Conservation (phyloP, 129 eudicot species). For the Logfia minima region DNA sequence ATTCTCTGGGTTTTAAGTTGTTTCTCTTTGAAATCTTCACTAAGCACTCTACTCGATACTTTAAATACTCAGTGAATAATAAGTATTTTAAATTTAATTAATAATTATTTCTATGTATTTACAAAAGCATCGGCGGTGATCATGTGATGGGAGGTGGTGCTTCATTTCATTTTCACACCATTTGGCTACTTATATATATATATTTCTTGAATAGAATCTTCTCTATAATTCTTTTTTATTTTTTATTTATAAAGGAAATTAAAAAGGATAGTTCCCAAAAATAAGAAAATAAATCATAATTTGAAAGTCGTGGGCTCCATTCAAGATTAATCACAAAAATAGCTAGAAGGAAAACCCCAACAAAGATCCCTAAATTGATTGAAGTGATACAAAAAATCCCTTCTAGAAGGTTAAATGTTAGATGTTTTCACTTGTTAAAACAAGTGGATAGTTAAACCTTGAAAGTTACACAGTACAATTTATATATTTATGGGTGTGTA, state of each 20-base stretch:
- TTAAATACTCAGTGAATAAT: constrained; percentile 13
- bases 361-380: background rate
- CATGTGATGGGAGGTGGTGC: constrained; percentile 62
- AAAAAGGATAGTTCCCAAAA: background rate
- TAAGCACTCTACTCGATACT: constrained; percentile 29
- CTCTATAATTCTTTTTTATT: background rate
- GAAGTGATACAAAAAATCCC: background rate
- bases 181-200: constrained; percentile 4
- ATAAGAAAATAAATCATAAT: too few relatives aligned
- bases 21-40: constrained; percentile 67
- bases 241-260: background rate
- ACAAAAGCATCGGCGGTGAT: constrained; percentile 61
- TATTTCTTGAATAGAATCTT: constrained; percentile 48
- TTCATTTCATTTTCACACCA: constrained; percentile 34
- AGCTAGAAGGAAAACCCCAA: background rate
- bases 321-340: too few relatives aligned
- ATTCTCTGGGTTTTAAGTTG: constrained; percentile 73
- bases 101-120: constrained; percentile 15
- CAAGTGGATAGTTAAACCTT: too few relatives aligned
- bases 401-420: background rate
- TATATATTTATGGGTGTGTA: too few relatives aligned
- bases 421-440: background rate
- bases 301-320: too few relatives aligned
- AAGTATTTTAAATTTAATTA: background rate
- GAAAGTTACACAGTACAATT: too few relatives aligned